Evolutionary conservation across 768 basidiomycete genomes (phyloP), one percentile per base, ranked within the genome.

Genomic region (Serendipita vermifera): DNA sequence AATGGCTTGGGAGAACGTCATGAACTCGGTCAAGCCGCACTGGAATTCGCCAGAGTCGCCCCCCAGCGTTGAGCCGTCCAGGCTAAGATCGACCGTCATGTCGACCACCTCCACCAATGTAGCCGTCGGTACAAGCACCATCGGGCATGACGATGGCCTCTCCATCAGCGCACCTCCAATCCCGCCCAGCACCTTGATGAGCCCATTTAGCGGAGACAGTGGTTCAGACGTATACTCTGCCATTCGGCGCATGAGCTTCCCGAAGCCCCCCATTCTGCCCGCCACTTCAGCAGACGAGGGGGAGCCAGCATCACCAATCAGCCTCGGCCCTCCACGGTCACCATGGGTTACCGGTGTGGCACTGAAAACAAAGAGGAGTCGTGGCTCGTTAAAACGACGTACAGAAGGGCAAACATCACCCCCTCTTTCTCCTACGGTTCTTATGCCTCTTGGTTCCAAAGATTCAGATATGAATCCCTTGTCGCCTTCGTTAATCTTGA

Each of bases 221-320:
- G 32, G 22, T 31, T 51, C 46, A 31, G 46, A 51, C 32, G 46
- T 51, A 15, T 51, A 51, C 24, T 51, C 46, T 51, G 46, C 46
- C 5, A 51, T 51, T 29, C 24, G 46, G 27, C 46, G 46, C 5
- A 51, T 51, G 46, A 31, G 27, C 29, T 51, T 51, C 27, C 46
- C 46, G 5, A 22, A 31, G 32, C 46, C 46, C n/a, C 46, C 46
- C 22, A 51, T 7, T 20, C 24, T 24, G 9, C 46, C 5, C n/a
- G 17, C 15, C 7, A 9, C 46, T 5, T 29, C 29, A 7, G 20
- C 22, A 27, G 46, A 29, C 9, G n/a, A n/a, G n/a, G n/a, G n/a
- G n/a, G n/a, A n/a, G n/a, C 5, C 46, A 22, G 26, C 46, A 2
- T 51, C 46, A 20, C 46, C 46, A 15, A 31, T 51, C 15, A 51